A percentile compares a stretch with the other conserved stretches of the same genome.
Evolutionary conservation across 306 rosid genomes (phyloP).

Genomic region (Rosa lucieae): DNA sequence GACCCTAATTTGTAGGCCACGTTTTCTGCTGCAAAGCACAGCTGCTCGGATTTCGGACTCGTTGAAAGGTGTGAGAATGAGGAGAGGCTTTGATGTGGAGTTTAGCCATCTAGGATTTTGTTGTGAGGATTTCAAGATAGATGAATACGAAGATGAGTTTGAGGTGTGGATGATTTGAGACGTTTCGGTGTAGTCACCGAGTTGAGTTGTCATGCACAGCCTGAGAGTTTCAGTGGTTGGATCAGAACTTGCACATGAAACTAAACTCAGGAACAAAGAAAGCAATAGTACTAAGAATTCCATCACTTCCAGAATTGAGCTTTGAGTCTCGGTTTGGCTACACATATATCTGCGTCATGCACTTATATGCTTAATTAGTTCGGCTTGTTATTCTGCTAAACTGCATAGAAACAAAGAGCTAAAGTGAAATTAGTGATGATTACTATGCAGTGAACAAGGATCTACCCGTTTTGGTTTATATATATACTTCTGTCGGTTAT

Average conservation of each 20-base stretch:
- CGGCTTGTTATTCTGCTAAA: neutral
- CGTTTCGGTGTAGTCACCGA: constrained; percentile 15
- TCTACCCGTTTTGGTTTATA: neutral
- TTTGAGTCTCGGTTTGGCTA: neutral
- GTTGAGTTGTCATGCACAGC: constrained; percentile 31
- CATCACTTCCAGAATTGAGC: constrained; percentile 15
- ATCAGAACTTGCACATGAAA: constrained; percentile 23
- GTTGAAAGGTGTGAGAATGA: constrained; percentile 40
- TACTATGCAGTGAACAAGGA: constrained; percentile 5
- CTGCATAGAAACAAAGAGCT: neutral
- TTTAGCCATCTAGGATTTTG: constrained; percentile 55
- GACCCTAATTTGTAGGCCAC: constrained; percentile 45
- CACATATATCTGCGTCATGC: neutral
- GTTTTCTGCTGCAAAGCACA: constrained; percentile 40
- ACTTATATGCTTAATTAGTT: neutral
- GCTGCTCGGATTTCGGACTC: constrained; percentile 59
- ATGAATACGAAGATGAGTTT: constrained; percentile 29
- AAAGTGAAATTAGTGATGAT: constrained; percentile 7
- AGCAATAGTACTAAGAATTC: constrained; percentile 6
- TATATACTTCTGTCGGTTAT: neutral
- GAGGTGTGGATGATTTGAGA: constrained; percentile 27
- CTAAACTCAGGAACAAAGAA: constrained; percentile 31
- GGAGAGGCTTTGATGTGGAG: constrained; percentile 47
- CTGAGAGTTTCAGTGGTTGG: constrained; percentile 27
- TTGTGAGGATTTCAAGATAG: constrained; percentile 36